Percentiles rank a stretch among this genome's conserved stretches.
These are phyloP conservation scores for Spiromastix sp. DNA, from an alignment of 2,329 filamentous ascomycete species.

Conservation along the genomic window DNA sequence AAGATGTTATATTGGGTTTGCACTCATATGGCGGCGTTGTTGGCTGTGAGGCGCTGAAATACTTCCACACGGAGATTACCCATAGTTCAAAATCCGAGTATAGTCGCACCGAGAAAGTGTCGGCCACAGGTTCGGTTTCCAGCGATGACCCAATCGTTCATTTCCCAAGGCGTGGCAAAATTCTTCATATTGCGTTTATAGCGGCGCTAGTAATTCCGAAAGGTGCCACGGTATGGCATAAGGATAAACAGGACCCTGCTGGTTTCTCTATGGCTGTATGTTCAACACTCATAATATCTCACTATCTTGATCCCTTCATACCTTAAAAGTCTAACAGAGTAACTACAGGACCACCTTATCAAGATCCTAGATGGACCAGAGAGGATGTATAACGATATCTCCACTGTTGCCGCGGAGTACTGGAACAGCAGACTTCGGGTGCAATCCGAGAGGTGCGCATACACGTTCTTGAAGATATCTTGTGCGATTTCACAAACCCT, in stretches of 20 bases:
- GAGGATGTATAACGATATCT: constrained; percentile 8
- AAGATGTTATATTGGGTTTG: constrained; percentile 11
- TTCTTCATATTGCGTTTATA: constrained; percentile 7
- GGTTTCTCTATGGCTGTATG: not conserved
- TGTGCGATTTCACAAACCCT: too few species aligned
- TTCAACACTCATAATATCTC: not conserved
- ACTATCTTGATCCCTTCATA: not conserved
- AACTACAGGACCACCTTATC: constrained; percentile 3
- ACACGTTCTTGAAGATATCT: too few species aligned
- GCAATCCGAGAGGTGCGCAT: constrained; percentile 5
- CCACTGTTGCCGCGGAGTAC: not conserved
- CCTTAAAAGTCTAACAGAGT: not conserved
- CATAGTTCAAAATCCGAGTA: not conserved
- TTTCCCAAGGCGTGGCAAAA: constrained; percentile 6
- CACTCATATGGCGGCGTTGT: constrained; percentile 15
- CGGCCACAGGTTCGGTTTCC: not conserved
- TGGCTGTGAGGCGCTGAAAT: constrained; percentile 10
- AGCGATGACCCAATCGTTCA: not conserved
- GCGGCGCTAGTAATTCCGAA: constrained; percentile 4
- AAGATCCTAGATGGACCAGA: constrained; percentile 4
- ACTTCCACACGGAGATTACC: constrained; percentile 6
- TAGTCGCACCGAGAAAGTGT: not conserved
- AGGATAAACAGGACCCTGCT: too few species aligned
- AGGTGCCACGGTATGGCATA: constrained; percentile 4
- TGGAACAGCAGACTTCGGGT: constrained; percentile 4